A percentile compares a stretch with the other conserved stretches of the same genome.
Evolutionary conservation across 169 alveolate species (phyloP).

Genomic region (Eimeria praecox): DNA sequence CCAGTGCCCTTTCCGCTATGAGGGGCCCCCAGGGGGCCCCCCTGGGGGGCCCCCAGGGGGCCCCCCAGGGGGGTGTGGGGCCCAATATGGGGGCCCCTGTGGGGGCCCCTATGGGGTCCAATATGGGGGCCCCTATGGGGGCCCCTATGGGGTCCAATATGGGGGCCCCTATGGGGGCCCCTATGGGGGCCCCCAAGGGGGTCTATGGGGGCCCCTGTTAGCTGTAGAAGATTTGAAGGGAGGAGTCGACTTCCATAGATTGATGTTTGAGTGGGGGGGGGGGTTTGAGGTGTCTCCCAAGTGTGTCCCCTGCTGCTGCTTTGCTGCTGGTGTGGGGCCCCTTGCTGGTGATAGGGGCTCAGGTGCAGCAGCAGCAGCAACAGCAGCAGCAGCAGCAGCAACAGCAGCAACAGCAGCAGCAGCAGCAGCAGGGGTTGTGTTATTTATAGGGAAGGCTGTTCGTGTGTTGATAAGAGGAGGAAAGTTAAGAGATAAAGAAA

Average conservation of each 20-base stretch:
- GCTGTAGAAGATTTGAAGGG: background rate
- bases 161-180: too few relatives aligned
- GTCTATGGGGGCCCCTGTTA: background rate
- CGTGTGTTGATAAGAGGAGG: conserved; percentile 73
- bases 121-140: too few relatives aligned
- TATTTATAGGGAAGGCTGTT: conserved; percentile 62
- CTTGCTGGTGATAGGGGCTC: background rate
- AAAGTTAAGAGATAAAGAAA: too few relatives aligned
- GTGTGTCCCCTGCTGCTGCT: conserved; percentile 48
- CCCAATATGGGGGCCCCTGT: conserved; percentile 36
- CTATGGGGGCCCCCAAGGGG: too few relatives aligned
- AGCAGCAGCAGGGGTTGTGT: conserved; percentile 57
- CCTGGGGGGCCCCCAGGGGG: too few relatives aligned
- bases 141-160: too few relatives aligned
- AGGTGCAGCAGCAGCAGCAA: conserved; percentile 44
- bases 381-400: background rate
- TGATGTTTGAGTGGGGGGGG: conserved; percentile 45
- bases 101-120: too few relatives aligned
- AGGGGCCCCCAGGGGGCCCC: conserved; percentile 17
- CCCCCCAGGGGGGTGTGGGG: background rate
- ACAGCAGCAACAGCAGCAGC: conserved; percentile 37
- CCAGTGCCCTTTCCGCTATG: conserved; percentile 13
- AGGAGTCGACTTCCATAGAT: too few relatives aligned
- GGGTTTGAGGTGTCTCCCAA: background rate
- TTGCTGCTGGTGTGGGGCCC: conserved; percentile 22